A percentile compares a stretch with the other conserved stretches of the same genome.
phyloP scores from a whole-genome alignment of 2,329 filamentous ascomycete genomes.

The Mariannaea sp. region DNA sequence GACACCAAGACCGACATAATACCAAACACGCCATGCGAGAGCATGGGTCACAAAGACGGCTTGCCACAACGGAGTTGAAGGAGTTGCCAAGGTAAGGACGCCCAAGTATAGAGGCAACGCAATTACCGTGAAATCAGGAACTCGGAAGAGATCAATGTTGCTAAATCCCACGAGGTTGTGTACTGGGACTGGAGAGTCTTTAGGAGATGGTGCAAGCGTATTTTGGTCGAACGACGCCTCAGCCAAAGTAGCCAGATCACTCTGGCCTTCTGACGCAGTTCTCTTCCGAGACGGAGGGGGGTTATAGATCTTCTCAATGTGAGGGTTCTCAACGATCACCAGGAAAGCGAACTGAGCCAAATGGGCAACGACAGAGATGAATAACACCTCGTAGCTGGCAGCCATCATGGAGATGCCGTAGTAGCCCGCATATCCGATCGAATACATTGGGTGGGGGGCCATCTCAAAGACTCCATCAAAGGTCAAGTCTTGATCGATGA shows the following conservation, averaged over 20 bases:
- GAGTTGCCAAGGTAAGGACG: constrained; percentile 74
- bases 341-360: constrained; percentile 94
- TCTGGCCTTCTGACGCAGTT: constrained; percentile 43
- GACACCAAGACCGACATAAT: constrained; percentile 82
- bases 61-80: constrained; percentile 76
- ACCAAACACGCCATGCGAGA: constrained; percentile 86
- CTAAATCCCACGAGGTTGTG: constrained; percentile 82
- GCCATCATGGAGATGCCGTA: constrained; percentile 99
- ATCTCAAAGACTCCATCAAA: constrained; percentile 99
- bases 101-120: constrained; percentile 78
- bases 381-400: constrained; percentile 94
- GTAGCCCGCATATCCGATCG: constrained; percentile 95
- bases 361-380: constrained; percentile 95
- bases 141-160: constrained; percentile 88
- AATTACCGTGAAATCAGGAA: constrained; percentile 80
- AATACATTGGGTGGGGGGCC: constrained; percentile 99
- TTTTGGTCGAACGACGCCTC: constrained; percentile 36
- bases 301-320: constrained; percentile 98
- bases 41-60: constrained; percentile 82
- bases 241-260: constrained; percentile 37
- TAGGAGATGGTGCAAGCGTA: constrained; percentile 30
- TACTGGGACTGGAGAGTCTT: constrained; percentile 64
- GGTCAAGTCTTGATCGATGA: constrained; percentile 95
- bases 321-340: constrained; percentile 89
- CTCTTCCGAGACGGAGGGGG: constrained; percentile 76